A percentile compares a stretch with the other conserved stretches of the same genome.
Conservation (phyloP, 2,329 filamentous ascomycete species). For the Alternaria ventricosa region DNA sequence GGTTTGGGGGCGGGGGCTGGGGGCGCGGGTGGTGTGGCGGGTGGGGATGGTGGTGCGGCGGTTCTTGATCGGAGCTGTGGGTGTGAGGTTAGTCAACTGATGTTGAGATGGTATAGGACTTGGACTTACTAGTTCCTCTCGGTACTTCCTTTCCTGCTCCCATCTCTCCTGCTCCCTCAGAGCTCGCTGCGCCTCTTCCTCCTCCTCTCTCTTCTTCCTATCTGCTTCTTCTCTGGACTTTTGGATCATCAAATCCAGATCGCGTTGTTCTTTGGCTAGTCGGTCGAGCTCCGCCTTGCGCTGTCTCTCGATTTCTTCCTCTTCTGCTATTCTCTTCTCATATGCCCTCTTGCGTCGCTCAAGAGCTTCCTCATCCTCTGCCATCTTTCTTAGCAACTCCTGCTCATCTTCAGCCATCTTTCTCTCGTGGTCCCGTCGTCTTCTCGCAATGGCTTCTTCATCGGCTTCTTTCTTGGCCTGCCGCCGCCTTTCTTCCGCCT, state of each 20-base stretch:
- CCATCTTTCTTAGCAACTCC: slow-evolving; percentile 2
- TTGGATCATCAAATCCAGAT: slow-evolving; percentile 15
- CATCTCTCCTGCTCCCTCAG: slow-evolving; percentile 4
- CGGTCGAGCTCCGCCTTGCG: slow-evolving; percentile 9
- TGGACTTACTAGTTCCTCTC: slow-evolving; percentile 11
- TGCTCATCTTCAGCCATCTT: background rate
- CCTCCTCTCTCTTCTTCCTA: slow-evolving; percentile 6
- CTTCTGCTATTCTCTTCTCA: slow-evolving; percentile 1
- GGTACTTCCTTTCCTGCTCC: background rate
- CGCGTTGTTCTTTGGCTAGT: slow-evolving; percentile 1
- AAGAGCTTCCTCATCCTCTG: background rate
- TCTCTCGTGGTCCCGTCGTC: background rate
- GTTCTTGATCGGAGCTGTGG: slow-evolving; percentile 9
- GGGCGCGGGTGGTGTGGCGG: slow-evolving; percentile 8
- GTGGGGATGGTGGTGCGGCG: slow-evolving; percentile 5
- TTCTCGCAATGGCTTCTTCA: background rate
- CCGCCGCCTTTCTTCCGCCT: background rate
- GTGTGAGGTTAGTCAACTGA: background rate
- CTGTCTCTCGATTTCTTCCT: slow-evolving; percentile 3
- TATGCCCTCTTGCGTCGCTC: background rate
- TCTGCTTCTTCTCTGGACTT: slow-evolving; percentile 16
- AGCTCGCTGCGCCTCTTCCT: slow-evolving; percentile 14
- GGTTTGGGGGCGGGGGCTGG: slow-evolving; percentile 10
- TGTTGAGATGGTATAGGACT: background rate
- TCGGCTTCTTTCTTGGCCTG: background rate